Evolutionary conservation across 2,329 filamentous ascomycete species (phyloP).

Genomic region (Dothistroma septosporum): DNA sequence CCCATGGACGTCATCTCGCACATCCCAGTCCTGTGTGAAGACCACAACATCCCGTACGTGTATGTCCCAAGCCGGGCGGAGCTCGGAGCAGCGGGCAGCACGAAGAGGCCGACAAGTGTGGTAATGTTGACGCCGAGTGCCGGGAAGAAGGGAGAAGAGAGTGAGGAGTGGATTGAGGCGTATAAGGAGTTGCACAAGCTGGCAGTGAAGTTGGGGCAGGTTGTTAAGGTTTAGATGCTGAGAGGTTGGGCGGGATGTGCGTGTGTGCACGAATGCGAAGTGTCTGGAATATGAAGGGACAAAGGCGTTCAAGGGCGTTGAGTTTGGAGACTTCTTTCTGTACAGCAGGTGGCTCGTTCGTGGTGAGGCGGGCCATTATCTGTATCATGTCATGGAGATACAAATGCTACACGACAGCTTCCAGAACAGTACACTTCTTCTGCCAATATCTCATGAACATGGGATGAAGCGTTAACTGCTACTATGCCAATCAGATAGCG

Average conservation of each 20-base stretch:
- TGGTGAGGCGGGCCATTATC: neutral
- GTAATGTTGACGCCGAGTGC: slow-evolving; percentile 69
- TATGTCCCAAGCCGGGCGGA: slow-evolving; percentile 91
- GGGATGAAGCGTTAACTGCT: too few relatives aligned
- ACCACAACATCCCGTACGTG: slow-evolving; percentile 95
- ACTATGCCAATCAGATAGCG: too few relatives aligned
- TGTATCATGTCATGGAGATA: neutral
- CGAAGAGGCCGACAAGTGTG: slow-evolving; percentile 93
- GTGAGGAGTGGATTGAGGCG: slow-evolving; percentile 55
- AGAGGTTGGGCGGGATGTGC: neutral
- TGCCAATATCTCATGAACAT: too few relatives aligned
- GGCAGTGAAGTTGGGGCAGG: slow-evolving; percentile 55
- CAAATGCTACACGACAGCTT: neutral
- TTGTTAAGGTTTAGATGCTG: slow-evolving; percentile 47
- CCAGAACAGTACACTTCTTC: neutral
- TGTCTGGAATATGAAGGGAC: neutral
- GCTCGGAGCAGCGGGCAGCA: slow-evolving; percentile 86
- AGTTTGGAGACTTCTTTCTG: neutral
- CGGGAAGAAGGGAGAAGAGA: slow-evolving; percentile 46
- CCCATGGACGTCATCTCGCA: slow-evolving; percentile 99
- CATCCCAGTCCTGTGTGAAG: slow-evolving; percentile 95
- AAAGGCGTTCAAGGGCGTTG: neutral
- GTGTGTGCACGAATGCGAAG: neutral
- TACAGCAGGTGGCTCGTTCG: neutral
- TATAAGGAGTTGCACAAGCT: slow-evolving; percentile 58